phyloP scores from a whole-genome alignment of 1,284 basidiomycete genomes.

The Irpex sp. region DNA sequence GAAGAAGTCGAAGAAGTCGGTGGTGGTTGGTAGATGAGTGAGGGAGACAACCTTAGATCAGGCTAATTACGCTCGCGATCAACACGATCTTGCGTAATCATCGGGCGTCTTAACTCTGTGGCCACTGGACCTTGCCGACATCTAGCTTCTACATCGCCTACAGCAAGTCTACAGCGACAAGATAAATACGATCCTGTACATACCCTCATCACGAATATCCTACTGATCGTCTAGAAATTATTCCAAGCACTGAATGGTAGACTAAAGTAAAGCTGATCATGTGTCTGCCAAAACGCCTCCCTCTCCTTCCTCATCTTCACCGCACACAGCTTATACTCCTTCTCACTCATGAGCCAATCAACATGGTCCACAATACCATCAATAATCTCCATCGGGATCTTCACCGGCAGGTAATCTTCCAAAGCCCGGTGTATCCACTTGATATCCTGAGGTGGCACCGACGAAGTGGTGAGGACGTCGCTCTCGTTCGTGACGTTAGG shows the following conservation, averaged over 20 bases:
- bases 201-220: too few species aligned
- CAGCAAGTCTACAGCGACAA: too few species aligned
- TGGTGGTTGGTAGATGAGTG: background rate
- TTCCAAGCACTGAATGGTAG: constrained; percentile 44
- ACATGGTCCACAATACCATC: constrained; percentile 36
- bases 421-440: constrained; percentile 38
- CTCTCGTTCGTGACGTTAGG: background rate
- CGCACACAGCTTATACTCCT: constrained; percentile 35
- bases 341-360: constrained; percentile 34
- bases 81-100: background rate
- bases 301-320: constrained; percentile 31
- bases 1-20: background rate
- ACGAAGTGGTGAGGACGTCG: constrained; percentile 31
- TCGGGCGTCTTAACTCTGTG: background rate
- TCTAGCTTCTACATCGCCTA: background rate
- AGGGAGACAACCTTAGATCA: background rate
- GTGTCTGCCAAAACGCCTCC: constrained; percentile 33
- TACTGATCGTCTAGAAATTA: constrained; percentile 1
- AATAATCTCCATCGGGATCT: constrained; percentile 41
- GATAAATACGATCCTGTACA: too few species aligned
- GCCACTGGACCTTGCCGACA: background rate
- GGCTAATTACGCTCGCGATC: background rate
- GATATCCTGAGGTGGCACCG: constrained; percentile 44
- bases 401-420: constrained; percentile 28
- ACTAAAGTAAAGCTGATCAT: constrained; percentile 43